Evolutionary conservation across 1,139 yeast species (phyloP), one percentile per base, ranked within the genome.

Genomic region (Blastobotrys serpentis): DNA sequence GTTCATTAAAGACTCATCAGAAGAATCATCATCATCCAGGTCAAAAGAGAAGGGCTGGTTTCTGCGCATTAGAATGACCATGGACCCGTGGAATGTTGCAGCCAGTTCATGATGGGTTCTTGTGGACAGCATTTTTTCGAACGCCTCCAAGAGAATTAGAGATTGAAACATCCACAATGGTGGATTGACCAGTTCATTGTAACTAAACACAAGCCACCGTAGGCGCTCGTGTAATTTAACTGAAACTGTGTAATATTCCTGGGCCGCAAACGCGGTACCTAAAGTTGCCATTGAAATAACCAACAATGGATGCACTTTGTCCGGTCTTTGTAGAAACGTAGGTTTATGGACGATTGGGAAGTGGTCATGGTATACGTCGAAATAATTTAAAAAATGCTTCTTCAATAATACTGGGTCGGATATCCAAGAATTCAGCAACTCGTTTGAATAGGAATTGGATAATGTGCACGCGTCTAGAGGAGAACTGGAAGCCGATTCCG

Each of bases 81-180:
- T 49, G 2, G 58, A 53, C 5, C 58, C 54, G 42, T 56, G 59
- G 42, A 56, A 55, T 4, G 52, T 47, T 19, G 58, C 42, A 5
- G 58, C 56, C 48, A 56, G 41, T 4, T 53, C 57, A 37, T 56
- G 59, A 41, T 83, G 89, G 58, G 81, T 64, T 23, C 69, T 66
- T 53, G 86, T 67, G 50, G 76, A 68, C 18, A 54, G 50, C 50
- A 79, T 76, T 59, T 82, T 80, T 57, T 84, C 89, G 52, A 77
- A 78, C 61, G 78, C 76, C 59, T 83, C 88, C 22, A 84, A 63
- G 44, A 84, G 60, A 46, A 80, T 68, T 40, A 84, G 66, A 48
- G 82, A 70, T 59, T 84, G 89, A 42, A 84, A 70, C 2, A 82
- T 72, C 82, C 86, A 83, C 14, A 63, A 52, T n/a, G 64, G 64